Conservation (phyloP, 2,329 filamentous ascomycete genomes). For the Helminthosporium solani region DNA sequence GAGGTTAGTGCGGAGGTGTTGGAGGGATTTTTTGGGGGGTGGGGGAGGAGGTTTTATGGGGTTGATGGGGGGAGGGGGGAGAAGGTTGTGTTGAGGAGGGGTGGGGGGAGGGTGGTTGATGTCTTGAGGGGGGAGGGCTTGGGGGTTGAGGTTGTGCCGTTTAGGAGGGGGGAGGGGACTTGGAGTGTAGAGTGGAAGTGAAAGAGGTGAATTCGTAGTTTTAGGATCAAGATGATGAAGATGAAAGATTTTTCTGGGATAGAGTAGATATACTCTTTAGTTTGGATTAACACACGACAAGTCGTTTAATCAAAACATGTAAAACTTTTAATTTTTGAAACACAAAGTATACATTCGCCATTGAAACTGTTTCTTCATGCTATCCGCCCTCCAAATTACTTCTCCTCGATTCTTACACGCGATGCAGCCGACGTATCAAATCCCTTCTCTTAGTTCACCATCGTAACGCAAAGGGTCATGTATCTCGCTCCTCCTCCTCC, state of each 20-base stretch:
- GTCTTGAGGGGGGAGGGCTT: constrained; percentile 56
- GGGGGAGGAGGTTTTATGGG: constrained; percentile 60
- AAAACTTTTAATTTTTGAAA: too few relatives aligned
- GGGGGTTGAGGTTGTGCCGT: constrained; percentile 63
- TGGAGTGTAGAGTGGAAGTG: constrained; percentile 52
- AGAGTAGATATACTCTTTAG: too few relatives aligned
- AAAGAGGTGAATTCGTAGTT: background rate
- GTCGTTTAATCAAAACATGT: too few relatives aligned
- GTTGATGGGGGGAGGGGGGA: constrained; percentile 47
- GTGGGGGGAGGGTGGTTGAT: constrained; percentile 56
- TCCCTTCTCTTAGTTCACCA: background rate
- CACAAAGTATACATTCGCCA: too few relatives aligned
- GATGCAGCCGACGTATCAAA: background rate
- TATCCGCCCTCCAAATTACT: too few relatives aligned
- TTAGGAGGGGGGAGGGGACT: constrained; percentile 61
- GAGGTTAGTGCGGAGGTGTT: constrained; percentile 57
- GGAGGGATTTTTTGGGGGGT: constrained; percentile 59
- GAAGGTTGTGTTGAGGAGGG: constrained; percentile 59
- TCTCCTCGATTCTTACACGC: background rate
- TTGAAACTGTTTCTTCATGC: too few relatives aligned
- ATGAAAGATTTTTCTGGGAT: background rate
- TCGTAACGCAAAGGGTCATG: background rate
- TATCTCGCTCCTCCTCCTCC: background rate
- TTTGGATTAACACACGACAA: too few relatives aligned
- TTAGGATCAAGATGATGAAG: background rate